Percentiles rank a stretch among this genome's conserved stretches.
Evolutionary conservation across 306 rosid genomes (phyloP).

Genomic region (Casuarina cunninghamiana): DNA sequence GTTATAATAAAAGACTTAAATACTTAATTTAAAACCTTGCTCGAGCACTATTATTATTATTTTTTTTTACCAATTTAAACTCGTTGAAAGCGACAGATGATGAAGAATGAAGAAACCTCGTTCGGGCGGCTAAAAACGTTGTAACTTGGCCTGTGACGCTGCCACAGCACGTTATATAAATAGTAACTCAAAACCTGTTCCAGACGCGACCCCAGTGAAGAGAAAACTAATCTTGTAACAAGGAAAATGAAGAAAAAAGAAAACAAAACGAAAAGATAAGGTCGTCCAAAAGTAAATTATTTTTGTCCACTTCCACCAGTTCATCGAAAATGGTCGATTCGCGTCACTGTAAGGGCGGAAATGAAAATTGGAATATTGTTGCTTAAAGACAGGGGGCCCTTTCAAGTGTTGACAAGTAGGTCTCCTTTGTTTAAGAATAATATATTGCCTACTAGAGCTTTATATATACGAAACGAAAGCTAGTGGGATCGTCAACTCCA

Average conservation of each 20-base stretch:
- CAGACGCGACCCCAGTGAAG: background rate
- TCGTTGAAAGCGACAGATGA: too few relatives aligned
- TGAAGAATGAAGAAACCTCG: too few relatives aligned
- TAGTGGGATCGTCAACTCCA: constrained; percentile 22
- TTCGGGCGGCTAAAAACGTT: too few relatives aligned
- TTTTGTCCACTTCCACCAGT: constrained; percentile 3
- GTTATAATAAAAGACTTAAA: too few relatives aligned
- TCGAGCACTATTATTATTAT: too few relatives aligned
- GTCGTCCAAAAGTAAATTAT: background rate
- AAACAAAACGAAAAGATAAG: background rate
- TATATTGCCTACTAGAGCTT: constrained; percentile 8
- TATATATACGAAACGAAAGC: constrained; percentile 12
- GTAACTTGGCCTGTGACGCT: too few relatives aligned
- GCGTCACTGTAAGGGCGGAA: background rate
- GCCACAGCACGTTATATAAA: too few relatives aligned
- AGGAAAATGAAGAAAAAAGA: background rate
- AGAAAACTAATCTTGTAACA: background rate
- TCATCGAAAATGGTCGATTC: constrained; percentile 8
- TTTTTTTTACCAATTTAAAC: too few relatives aligned
- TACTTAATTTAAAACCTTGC: too few relatives aligned
- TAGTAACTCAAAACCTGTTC: background rate
- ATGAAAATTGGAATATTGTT: background rate
- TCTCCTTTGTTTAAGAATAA: background rate
- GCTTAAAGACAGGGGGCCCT: background rate
- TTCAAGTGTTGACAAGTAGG: constrained; percentile 29